Evolutionary conservation across 352 stramenopile species (phyloP), one percentile per base, ranked within the genome.

Genomic region (Vaucheria bursata): DNA sequence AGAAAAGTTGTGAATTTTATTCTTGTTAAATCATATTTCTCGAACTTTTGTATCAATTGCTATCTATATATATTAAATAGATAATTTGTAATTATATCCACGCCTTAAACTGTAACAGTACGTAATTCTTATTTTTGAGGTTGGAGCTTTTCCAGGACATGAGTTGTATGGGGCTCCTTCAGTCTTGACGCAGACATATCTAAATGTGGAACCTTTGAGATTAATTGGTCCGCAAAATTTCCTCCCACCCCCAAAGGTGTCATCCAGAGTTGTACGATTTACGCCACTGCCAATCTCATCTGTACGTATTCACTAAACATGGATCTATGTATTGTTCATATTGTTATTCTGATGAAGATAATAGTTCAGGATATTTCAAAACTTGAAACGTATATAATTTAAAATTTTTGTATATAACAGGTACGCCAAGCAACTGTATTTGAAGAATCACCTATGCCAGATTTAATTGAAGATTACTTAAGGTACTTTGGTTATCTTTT

Each of bases 171-270:
- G 53, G 2, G 53, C 53, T 31, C 53, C 53, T 2, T 68, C 53
- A 2, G 53, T 68, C 2, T 34, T 68, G 2, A 34, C 53, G 53
- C 53, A 68, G 53, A 68, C 53, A 2, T 68, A 37, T 7, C 53
- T 68, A 2, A 31, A 34, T 34, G 53, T 68, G 2, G 53, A 68
- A 34, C 53, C 53, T 31, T 34, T 68, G 53, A 31, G 53, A 31
- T 34, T 68, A 2, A 68, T 68, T 68, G 53, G 53, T 2, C 53
- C 53, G 53, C 53, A 68, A 34, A 68, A 68, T 7, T 68, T 68
- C 37, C 53, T 68, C 31, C 53, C 53, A 34, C 53, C 53, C 31
- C 53, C 53, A 2, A 68, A 68, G 53, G 53, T 68, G 53, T 68
- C 53, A 2, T 68, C 53, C 31, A 31, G 53, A 31, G 53, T 68